Percentiles rank a stretch among this genome's conserved stretches.
These are phyloP conservation scores for Escallonia rubra DNA, from an alignment of 129 eudicot genomes.

Conservation along the genomic window DNA sequence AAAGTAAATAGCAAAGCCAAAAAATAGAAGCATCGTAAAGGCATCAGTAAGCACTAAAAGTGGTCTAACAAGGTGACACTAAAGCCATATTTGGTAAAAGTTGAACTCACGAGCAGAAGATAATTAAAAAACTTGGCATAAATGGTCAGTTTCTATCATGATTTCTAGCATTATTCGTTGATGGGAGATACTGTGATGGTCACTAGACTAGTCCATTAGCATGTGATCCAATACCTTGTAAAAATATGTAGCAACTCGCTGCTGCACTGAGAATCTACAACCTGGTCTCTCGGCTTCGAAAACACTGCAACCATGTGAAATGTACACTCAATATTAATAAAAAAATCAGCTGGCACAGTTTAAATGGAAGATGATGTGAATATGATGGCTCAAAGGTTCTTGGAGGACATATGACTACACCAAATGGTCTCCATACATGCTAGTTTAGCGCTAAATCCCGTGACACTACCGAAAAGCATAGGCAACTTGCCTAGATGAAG, in stretches of 20 bases:
- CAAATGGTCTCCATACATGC: too few species aligned
- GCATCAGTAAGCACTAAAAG: too few species aligned
- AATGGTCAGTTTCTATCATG: too few species aligned
- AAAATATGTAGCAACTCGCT: conserved; percentile 77
- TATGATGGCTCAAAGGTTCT: neutral
- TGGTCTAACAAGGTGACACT: too few species aligned
- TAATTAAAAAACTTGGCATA: too few species aligned
- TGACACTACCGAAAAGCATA: neutral
- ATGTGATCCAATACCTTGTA: conserved; percentile 59
- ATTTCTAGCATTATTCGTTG: too few species aligned
- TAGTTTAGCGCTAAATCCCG: neutral
- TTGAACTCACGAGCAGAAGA: too few species aligned
- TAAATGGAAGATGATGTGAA: neutral
- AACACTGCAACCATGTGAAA: conserved; percentile 39
- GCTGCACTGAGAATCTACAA: conserved; percentile 70
- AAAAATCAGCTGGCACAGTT: neutral
- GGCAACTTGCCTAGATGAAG: conserved; percentile 5
- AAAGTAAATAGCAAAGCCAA: neutral
- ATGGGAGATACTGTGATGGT: neutral
- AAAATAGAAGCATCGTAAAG: too few species aligned
- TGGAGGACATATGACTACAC: neutral
- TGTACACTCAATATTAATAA: neutral
- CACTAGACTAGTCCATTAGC: neutral
- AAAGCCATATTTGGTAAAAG: too few species aligned
- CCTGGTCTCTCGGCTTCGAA: conserved; percentile 98